Evolutionary conservation across 495 filamentous ascomycete species (phyloP).

Genomic region (Penicillium turbatum): DNA sequence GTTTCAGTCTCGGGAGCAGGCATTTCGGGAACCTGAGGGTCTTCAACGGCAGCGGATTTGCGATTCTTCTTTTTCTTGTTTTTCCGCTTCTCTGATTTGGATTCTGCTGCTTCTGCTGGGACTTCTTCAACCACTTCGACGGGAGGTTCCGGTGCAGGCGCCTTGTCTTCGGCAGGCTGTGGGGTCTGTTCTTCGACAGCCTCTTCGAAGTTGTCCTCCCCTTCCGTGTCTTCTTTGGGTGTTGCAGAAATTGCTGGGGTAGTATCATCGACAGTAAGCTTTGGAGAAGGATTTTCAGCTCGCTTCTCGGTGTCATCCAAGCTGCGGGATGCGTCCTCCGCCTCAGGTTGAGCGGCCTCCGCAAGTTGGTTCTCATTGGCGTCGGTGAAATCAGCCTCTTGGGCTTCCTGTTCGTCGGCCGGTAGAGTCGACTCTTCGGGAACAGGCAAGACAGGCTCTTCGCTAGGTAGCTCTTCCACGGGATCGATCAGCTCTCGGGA

Average conservation of each 20-base stretch:
- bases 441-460: neutral
- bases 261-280: neutral
- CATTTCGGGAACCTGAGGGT: slow-evolving; percentile 13
- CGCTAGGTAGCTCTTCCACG: neutral
- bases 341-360: neutral
- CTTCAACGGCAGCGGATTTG: slow-evolving; percentile 26
- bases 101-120: slow-evolving; percentile 8
- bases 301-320: neutral
- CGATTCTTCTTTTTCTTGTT: slow-evolving; percentile 36
- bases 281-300: neutral
- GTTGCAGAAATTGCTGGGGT: neutral
- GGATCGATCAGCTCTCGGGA: slow-evolving; percentile 3
- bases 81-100: slow-evolving; percentile 27
- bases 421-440: neutral
- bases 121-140: neutral
- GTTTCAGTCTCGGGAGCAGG: slow-evolving; percentile 15
- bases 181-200: slow-evolving; percentile 18
- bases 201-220: slow-evolving; percentile 24
- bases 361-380: neutral
- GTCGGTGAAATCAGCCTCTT: neutral
- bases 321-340: neutral
- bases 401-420: neutral
- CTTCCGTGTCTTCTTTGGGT: slow-evolving; percentile 15
- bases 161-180: neutral
- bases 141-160: slow-evolving; percentile 1